Percentiles rank a stretch among this genome's conserved stretches.
Conservation (phyloP, 257 asterid genomes). For the Solanum tarijense region DNA sequence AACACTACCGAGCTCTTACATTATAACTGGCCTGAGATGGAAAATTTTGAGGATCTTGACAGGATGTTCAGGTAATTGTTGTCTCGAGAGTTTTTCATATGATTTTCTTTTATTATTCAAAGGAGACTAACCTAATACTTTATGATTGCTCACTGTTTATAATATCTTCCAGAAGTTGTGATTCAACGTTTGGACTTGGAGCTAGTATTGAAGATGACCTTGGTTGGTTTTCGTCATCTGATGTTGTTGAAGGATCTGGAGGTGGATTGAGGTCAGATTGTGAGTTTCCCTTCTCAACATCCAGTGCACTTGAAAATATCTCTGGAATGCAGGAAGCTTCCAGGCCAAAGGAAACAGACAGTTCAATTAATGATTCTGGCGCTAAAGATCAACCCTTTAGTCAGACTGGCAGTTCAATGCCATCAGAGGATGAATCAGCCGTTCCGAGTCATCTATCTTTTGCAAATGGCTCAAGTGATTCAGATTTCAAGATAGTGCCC, state of each 20-base stretch:
- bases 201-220: conserved; percentile 43
- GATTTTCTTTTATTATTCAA: neutral
- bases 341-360: conserved; percentile 12
- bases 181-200: conserved; percentile 71
- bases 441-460: conserved; percentile 17
- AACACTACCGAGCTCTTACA: conserved; percentile 43
- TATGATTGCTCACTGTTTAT: neutral
- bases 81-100: neutral
- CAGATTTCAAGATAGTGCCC: conserved; percentile 23
- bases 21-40: conserved; percentile 70
- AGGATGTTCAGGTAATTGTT: conserved; percentile 62
- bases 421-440: conserved; percentile 25
- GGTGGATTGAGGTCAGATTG: conserved; percentile 35
- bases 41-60: conserved; percentile 79
- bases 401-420: conserved; percentile 31
- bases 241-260: conserved; percentile 33
- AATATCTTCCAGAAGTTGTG: conserved; percentile 48
- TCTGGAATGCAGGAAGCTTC: conserved; percentile 21
- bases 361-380: conserved; percentile 21
- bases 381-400: conserved; percentile 17
- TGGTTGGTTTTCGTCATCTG: conserved; percentile 63
- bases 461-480: conserved; percentile 21
- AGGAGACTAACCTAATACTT: neutral
- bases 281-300: conserved; percentile 32
- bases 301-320: conserved; percentile 21